phyloP scores from a whole-genome alignment of 805 yeast species.

The Debaryomyces castellii region DNA sequence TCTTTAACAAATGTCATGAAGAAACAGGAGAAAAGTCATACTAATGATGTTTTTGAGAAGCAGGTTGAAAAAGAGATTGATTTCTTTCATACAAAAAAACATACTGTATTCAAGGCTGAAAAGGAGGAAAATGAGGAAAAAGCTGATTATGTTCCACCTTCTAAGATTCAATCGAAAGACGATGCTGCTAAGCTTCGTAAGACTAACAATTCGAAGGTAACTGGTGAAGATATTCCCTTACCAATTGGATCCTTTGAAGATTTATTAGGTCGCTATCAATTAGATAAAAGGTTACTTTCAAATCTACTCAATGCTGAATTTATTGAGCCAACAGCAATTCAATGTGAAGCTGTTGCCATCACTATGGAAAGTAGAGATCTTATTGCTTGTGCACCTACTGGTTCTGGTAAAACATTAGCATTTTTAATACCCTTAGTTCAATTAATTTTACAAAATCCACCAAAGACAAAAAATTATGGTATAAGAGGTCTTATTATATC shows the following conservation, averaged over 20 bases:
- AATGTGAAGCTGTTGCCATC: slow-evolving; percentile 84
- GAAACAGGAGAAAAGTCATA: slow-evolving; percentile 23
- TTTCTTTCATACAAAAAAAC: slow-evolving; percentile 68
- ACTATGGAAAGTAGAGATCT: slow-evolving; percentile 70
- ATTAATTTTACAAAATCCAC: slow-evolving; percentile 23
- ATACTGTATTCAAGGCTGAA: slow-evolving; percentile 15
- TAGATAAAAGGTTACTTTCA: slow-evolving; percentile 56
- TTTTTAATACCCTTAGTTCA: slow-evolving; percentile 83
- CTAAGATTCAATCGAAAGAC: slow-evolving; percentile 48
- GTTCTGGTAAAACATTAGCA: slow-evolving; percentile 95
- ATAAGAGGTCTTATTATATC: slow-evolving; percentile 78
- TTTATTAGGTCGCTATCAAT: slow-evolving; percentile 62
- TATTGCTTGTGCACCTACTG: slow-evolving; percentile 96
- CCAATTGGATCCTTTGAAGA: slow-evolving; percentile 92
- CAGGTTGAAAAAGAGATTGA: slow-evolving; percentile 75
- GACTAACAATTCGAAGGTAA: slow-evolving; percentile 62
- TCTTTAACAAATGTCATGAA: slow-evolving; percentile 27
- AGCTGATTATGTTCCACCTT: slow-evolving; percentile 35
- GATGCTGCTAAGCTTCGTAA: slow-evolving; percentile 66
- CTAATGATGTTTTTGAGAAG: slow-evolving; percentile 39
- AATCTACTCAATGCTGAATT: slow-evolving; percentile 72
- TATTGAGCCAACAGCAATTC: slow-evolving; percentile 89
- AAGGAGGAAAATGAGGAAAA: slow-evolving; percentile 29
- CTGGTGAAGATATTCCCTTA: slow-evolving; percentile 84
- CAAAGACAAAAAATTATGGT: slow-evolving; percentile 42